Evolutionary conservation across 768 basidiomycete genomes (phyloP).

Genomic region (Lactifluus subvellereus): DNA sequence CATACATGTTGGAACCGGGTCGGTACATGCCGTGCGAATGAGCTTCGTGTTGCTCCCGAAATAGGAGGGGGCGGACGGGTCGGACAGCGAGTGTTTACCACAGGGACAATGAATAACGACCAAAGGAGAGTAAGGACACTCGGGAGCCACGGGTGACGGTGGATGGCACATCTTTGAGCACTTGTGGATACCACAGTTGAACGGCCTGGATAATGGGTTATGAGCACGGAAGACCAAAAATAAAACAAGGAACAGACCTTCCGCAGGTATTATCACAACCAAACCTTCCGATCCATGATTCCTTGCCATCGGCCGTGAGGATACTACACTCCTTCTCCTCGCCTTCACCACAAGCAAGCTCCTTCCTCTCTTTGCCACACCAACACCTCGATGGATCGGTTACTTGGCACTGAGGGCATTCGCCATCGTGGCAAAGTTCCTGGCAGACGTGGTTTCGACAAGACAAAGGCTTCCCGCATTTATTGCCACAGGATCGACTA

Average conservation of each 20-base stretch:
- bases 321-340: slow-evolving; percentile 38
- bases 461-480: slow-evolving; percentile 41
- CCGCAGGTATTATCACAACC: slow-evolving; percentile 57
- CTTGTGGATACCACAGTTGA: slow-evolving; percentile 70
- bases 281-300: slow-evolving; percentile 61
- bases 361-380: slow-evolving; percentile 65
- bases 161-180: slow-evolving; percentile 79
- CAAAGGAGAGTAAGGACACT: slow-evolving; percentile 71
- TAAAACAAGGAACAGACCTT: slow-evolving; percentile 35
- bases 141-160: slow-evolving; percentile 47
- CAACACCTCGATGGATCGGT: slow-evolving; percentile 60
- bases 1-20: slow-evolving; percentile 76
- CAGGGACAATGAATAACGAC: slow-evolving; percentile 76
- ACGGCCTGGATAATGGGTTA: slow-evolving; percentile 39
- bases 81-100: slow-evolving; percentile 52
- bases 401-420: slow-evolving; percentile 59
- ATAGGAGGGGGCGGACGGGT: slow-evolving; percentile 30
- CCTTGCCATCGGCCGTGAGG: slow-evolving; percentile 34
- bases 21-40: slow-evolving; percentile 47
- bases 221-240: not conserved
- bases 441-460: slow-evolving; percentile 74
- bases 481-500: slow-evolving; percentile 35
- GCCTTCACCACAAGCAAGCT: slow-evolving; percentile 64
- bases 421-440: slow-evolving; percentile 67
- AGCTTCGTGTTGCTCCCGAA: slow-evolving; percentile 39